Evolutionary conservation across 768 basidiomycete species (phyloP).

Genomic region (Megacollybia marginata): DNA sequence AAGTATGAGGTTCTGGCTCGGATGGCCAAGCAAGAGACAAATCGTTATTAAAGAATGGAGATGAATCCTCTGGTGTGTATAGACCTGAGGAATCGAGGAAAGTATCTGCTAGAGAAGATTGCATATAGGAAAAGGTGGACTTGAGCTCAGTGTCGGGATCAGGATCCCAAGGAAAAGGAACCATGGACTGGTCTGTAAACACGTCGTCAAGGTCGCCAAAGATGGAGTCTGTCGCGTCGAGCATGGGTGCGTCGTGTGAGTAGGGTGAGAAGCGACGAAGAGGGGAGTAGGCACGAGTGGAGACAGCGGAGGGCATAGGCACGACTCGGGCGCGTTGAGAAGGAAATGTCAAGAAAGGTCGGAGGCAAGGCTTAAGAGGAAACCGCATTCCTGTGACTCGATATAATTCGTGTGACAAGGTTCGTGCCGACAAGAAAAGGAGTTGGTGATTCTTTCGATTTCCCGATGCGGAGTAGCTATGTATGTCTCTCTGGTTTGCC

Average conservation of each 20-base stretch:
- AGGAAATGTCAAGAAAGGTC: conserved; percentile 18
- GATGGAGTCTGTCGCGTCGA: conserved; percentile 36
- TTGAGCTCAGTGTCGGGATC: conserved; percentile 36
- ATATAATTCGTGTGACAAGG: too few relatives aligned
- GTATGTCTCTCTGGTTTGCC: too few relatives aligned
- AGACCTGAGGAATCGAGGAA: conserved; percentile 32
- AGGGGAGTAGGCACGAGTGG: conserved; percentile 20
- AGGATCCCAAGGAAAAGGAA: conserved; percentile 29
- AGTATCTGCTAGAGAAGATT: conserved; percentile 30
- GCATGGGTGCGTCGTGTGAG: conserved; percentile 29
- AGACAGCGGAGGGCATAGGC: conserved; percentile 24
- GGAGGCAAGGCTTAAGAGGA: conserved; percentile 33
- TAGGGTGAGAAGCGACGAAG: conserved; percentile 22
- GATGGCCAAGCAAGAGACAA: conserved; percentile 55
- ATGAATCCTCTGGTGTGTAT: conserved; percentile 31
- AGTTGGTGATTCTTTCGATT: too few relatives aligned
- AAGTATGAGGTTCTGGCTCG: conserved; percentile 49
- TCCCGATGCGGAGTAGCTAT: too few relatives aligned
- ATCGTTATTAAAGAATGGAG: conserved; percentile 37
- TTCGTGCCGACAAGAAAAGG: too few relatives aligned
- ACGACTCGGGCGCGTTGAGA: conserved; percentile 20
- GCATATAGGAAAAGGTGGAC: conserved; percentile 24
- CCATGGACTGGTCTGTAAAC: conserved; percentile 13
- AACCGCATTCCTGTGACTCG: conserved; percentile 15
- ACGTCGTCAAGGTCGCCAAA: conserved; percentile 51